Evolutionary conservation across 805 yeast genomes (phyloP).

Genomic region (Saccharomycopsis schoenii): DNA sequence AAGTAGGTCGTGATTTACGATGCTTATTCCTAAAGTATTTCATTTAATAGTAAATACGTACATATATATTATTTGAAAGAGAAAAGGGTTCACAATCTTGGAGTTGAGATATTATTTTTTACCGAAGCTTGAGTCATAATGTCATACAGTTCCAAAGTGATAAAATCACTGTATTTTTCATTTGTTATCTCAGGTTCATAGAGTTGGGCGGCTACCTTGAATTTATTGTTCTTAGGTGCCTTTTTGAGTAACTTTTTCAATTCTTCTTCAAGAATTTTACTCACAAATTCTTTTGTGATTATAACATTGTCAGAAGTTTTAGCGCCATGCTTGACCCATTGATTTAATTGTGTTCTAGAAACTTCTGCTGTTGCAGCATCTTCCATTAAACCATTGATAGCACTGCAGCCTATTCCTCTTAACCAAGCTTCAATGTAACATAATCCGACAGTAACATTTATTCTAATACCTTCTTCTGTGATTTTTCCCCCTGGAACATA

Average conservation of each 20-base stretch:
- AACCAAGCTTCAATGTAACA: constrained; percentile 71
- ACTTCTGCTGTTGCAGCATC: constrained; percentile 76
- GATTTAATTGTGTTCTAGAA: constrained; percentile 63
- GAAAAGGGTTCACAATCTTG: constrained; percentile 5
- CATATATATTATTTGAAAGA: not conserved
- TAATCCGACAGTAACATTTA: constrained; percentile 53
- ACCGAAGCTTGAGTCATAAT: constrained; percentile 33
- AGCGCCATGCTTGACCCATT: constrained; percentile 62
- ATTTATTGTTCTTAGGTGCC: constrained; percentile 37
- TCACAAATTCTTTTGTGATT: constrained; percentile 43
- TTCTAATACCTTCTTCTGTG: constrained; percentile 58
- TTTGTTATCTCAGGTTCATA: constrained; percentile 57
- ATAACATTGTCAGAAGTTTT: constrained; percentile 43
- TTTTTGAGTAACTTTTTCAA: constrained; percentile 38
- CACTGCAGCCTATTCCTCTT: constrained; percentile 62
- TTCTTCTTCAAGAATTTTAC: constrained; percentile 45
- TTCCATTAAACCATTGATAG: constrained; percentile 68
- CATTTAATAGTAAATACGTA: not conserved
- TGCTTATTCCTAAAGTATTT: not conserved
- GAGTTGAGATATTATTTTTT: constrained; percentile 5
- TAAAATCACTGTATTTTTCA: constrained; percentile 53
- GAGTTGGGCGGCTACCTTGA: constrained; percentile 45
- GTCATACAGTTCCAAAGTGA: constrained; percentile 55
- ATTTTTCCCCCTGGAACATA: constrained; percentile 46
- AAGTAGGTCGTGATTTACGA: not conserved